Evolutionary conservation across 495 filamentous ascomycete genomes (phyloP).

Genomic region (Chaetomium cochliodes): DNA sequence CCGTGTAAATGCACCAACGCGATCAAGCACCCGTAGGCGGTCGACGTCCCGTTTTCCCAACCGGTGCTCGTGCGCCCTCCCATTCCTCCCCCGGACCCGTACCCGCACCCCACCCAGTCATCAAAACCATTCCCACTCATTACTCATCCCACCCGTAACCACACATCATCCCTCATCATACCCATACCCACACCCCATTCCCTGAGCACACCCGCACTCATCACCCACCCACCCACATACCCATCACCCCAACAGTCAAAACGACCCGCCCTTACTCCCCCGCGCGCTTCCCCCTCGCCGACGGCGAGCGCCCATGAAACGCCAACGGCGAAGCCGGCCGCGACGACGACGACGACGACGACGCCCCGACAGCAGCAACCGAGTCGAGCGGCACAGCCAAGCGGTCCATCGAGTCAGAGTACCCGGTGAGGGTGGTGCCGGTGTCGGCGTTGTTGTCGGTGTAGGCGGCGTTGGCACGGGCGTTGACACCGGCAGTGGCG

Average conservation of each 20-base stretch:
- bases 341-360: slow-evolving; percentile 68
- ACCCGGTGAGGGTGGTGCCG: slow-evolving; percentile 25
- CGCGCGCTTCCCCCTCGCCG: slow-evolving; percentile 39
- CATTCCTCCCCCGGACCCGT: too few relatives aligned
- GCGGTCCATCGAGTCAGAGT: slow-evolving; percentile 36
- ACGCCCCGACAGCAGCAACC: slow-evolving; percentile 51
- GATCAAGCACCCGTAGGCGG: not conserved
- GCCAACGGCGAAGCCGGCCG: slow-evolving; percentile 64
- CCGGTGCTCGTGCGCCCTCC: not conserved
- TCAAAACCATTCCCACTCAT: not conserved
- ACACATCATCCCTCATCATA: not conserved
- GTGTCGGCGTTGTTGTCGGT: too few relatives aligned
- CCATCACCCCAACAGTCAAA: not conserved
- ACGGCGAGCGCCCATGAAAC: slow-evolving; percentile 49
- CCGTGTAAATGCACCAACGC: slow-evolving; percentile 3
- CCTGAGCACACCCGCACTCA: not conserved
- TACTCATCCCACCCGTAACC: not conserved
- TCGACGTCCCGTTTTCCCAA: not conserved
- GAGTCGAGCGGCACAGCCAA: slow-evolving; percentile 43
- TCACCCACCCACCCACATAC: not conserved
- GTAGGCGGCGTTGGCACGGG: too few relatives aligned
- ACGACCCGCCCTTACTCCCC: slow-evolving; percentile 36
- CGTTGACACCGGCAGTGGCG: too few relatives aligned
- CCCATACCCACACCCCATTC: not conserved
- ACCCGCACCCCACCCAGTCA: not conserved